Evolutionary conservation across 371 early-diverging fungal genomes (phyloP).

Genomic region (Mucor mucedo): DNA sequence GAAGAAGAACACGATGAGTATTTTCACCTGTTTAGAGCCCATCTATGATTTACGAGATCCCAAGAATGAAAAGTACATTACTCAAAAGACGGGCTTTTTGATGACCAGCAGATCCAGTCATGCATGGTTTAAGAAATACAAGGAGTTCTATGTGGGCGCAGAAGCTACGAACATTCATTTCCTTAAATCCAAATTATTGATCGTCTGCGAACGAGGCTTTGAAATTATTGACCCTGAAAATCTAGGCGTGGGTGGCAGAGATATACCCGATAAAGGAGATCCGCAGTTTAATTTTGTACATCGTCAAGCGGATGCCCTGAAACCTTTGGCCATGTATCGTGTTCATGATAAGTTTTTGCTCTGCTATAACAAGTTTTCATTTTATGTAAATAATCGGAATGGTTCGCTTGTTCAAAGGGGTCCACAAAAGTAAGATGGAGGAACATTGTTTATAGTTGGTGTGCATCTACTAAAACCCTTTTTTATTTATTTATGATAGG

Average conservation of each 20-base stretch:
- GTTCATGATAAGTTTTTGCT: constrained; percentile 68
- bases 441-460: background rate
- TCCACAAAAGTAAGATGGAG: constrained; percentile 36
- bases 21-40: constrained; percentile 41
- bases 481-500: constrained; percentile 2
- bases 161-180: constrained; percentile 78
- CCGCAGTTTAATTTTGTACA: constrained; percentile 74
- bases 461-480: background rate
- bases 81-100: constrained; percentile 37
- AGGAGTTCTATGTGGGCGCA: constrained; percentile 84
- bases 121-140: constrained; percentile 48
- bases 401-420: constrained; percentile 43
- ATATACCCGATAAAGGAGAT: constrained; percentile 72
- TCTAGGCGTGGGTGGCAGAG: constrained; percentile 31
- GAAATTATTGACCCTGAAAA: constrained; percentile 79
- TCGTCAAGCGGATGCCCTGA: constrained; percentile 61
- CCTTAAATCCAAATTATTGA: constrained; percentile 71
- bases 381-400: constrained; percentile 77
- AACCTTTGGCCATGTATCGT: constrained; percentile 82
- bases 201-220: constrained; percentile 83
- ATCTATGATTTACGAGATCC: constrained; percentile 46
- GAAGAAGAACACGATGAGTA: constrained; percentile 51
- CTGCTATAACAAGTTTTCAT: constrained; percentile 88
- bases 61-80: constrained; percentile 36
- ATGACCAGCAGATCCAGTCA: constrained; percentile 46